A percentile compares a stretch with the other conserved stretches of the same genome.
Evolutionary conservation across 768 basidiomycete species (phyloP).

Genomic region (Trametes maxima): DNA sequence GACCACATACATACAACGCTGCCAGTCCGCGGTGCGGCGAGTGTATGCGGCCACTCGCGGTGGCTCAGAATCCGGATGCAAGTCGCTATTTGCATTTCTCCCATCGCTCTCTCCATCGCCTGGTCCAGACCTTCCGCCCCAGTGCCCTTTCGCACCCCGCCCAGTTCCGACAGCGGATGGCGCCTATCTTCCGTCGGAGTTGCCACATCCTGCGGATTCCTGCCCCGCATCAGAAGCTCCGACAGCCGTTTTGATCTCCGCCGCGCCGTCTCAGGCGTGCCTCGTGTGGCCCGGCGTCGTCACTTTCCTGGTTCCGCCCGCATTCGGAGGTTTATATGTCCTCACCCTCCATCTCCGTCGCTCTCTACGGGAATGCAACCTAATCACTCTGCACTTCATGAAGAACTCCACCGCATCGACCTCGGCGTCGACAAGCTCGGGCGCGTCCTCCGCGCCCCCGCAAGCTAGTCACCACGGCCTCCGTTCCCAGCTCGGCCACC

Average conservation of each 20-base stretch:
- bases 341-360: neutral
- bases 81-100: slow-evolving; percentile 4
- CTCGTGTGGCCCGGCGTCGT: neutral
- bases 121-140: neutral
- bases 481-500: slow-evolving; percentile 61
- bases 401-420: slow-evolving; percentile 12
- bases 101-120: slow-evolving; percentile 2
- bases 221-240: neutral
- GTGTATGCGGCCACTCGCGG: neutral
- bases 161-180: neutral
- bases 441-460: slow-evolving; percentile 14
- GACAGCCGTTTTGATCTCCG: neutral
- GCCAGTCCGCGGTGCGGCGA: neutral
- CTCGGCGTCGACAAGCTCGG: slow-evolving; percentile 21
- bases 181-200: neutral
- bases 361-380: slow-evolving; percentile 17
- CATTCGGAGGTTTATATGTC: slow-evolving; percentile 14
- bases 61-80: neutral
- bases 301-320: slow-evolving; percentile 9
- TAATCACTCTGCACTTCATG: slow-evolving; percentile 7
- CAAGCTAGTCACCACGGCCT: slow-evolving; percentile 33
- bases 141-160: neutral
- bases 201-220: no score
- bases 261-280: slow-evolving; percentile 1
- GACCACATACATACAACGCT: neutral